Base-by-base conservation (phyloP, 176 grass and related monocot species). In the Oryza glumipatula region DNA sequence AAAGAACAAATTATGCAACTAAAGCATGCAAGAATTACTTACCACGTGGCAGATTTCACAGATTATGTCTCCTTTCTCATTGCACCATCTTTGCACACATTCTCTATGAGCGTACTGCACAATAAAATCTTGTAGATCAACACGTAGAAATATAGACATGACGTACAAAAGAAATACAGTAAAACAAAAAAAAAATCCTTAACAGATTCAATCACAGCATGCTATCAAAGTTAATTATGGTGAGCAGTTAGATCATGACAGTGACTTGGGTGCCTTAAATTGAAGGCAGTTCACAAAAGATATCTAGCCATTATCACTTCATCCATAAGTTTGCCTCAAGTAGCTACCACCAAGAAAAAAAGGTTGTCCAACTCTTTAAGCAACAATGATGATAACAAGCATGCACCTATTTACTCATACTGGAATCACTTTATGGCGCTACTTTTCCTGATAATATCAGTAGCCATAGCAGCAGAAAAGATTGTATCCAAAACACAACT, bases 1-100 rank as follows among this genome's bases (percentile, higher is more conserved):
- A 76, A 73, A 32, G 48, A 81, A 58, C 45, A 45, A 35, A 13
- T 63, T 63, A 70, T 15, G 32, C 39, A 81, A 61, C 30, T 87
- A 48, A 79, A 83, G 11, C 51, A 68, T 63, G 65, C 26, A 80
- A 80, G 46, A 82, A 33, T 15, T 84, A 61, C 71, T 76, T 83
- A 98, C 95, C 89, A 92, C 87, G 72, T 88, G 95, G 76, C 95
- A 98, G 13, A 98, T 98, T 89, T 98, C 95, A 68, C 95, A 98
- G 70, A 58, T 88, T 80, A 88, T 95, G 68, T 98, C 93, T 74
- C 93, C 93, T 80, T 98, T 98, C 76, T 98, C 93, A 51, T 95
- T 92, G 83, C 95, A 98, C 95, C 95, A 98, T 48, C 91, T 83
- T 48, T 98, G 95, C 77, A 98, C 95, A 83, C 95, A 98, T 68